Conservation (phyloP, 2,329 filamentous ascomycete species). For the Volutella citrinella region DNA sequence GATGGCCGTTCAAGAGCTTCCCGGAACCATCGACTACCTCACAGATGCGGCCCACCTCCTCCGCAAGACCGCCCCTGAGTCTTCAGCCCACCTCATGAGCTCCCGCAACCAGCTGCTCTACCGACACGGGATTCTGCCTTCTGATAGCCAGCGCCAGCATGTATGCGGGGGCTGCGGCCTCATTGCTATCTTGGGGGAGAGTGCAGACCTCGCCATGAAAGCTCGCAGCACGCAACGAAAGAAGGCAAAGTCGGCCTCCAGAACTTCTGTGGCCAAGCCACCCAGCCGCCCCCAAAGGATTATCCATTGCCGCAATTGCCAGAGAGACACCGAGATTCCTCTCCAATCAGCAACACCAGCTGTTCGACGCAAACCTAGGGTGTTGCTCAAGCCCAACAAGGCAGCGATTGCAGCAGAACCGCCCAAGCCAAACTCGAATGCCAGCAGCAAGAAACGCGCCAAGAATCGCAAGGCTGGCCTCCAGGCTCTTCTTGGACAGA, state of each 20-base stretch:
- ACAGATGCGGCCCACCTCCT: constrained; percentile 60
- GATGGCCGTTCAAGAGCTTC: constrained; percentile 21
- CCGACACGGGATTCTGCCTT: constrained; percentile 40
- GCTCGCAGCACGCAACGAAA: constrained; percentile 12
- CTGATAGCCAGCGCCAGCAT: constrained; percentile 51
- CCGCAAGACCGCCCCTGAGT: constrained; percentile 48
- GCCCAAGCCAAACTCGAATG: constrained; percentile 44
- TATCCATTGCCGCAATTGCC: constrained; percentile 45
- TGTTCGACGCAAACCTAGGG: constrained; percentile 20
- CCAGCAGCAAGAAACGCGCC: constrained; percentile 62
- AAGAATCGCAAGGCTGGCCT: constrained; percentile 64
- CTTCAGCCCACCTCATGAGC: constrained; percentile 58
- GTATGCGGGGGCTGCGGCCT: constrained; percentile 59
- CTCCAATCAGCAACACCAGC: constrained; percentile 37
- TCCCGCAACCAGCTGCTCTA: constrained; percentile 48
- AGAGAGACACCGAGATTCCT: constrained; percentile 38
- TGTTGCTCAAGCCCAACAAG: constrained; percentile 17
- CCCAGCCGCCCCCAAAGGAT: constrained; percentile 33
- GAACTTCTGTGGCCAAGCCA: constrained; percentile 1
- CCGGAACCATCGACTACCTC: constrained; percentile 42
- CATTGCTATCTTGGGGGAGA: constrained; percentile 54
- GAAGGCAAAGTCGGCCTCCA: constrained; percentile 8
- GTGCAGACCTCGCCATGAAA: constrained; percentile 38
- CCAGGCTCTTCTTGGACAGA: constrained; percentile 60
- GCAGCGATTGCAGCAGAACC: constrained; percentile 10